A percentile compares a stretch with the other conserved stretches of the same genome.
Conservation (phyloP, 139 green algal genomes). For the Picochlorum costavermella region DNA sequence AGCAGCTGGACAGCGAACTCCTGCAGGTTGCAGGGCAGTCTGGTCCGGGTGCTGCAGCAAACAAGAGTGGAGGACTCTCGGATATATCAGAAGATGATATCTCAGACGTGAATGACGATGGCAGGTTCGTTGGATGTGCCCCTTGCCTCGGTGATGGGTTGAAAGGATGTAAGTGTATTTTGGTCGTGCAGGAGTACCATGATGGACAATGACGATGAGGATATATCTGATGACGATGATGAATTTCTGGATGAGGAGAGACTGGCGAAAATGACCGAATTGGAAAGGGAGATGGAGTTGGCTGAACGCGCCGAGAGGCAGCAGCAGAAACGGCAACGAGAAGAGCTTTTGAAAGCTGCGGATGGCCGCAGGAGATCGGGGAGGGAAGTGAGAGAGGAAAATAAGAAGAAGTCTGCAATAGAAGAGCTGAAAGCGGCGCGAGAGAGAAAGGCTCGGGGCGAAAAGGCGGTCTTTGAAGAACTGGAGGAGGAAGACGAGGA, state of each 20-base stretch:
- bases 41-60: not conserved
- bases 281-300: slow-evolving; percentile 58
- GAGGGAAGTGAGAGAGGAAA: slow-evolving; percentile 24
- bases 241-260: slow-evolving; percentile 24
- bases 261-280: slow-evolving; percentile 52
- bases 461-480: not conserved
- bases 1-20: too few species aligned
- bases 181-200: not conserved
- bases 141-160: not conserved
- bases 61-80: not conserved
- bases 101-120: slow-evolving; percentile 4
- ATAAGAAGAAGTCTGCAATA: slow-evolving; percentile 35
- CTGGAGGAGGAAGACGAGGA: slow-evolving; percentile 2
- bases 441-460: slow-evolving; percentile 14
- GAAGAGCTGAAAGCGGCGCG: slow-evolving; percentile 36
- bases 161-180: not conserved
- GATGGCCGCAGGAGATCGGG: slow-evolving; percentile 10
- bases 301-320: slow-evolving; percentile 36
- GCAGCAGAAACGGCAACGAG: slow-evolving; percentile 27
- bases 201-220: slow-evolving; percentile 6
- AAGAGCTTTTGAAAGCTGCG: slow-evolving; percentile 14
- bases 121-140: not conserved
- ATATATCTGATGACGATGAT: slow-evolving; percentile 19
- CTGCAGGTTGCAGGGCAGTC: too few species aligned
- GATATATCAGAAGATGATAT: slow-evolving; percentile 6